Conservation (phyloP, 768 basidiomycete genomes). For the Phlebiopsis gigantea region DNA sequence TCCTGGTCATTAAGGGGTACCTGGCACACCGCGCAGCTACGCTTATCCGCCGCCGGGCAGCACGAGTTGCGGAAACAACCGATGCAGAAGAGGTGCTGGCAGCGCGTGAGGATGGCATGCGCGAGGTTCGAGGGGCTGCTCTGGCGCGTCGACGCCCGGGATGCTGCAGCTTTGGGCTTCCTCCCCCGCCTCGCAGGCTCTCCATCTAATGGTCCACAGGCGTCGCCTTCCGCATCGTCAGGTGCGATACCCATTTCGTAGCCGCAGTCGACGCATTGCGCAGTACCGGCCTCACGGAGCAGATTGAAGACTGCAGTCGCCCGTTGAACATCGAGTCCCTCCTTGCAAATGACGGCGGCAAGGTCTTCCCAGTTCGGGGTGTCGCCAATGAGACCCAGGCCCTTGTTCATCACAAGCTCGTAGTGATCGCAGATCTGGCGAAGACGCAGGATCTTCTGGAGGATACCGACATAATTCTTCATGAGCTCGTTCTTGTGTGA, state of each 20-base stretch:
- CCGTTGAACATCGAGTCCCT: constrained; percentile 71
- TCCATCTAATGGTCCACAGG: constrained; percentile 34
- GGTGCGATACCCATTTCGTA: constrained; percentile 57
- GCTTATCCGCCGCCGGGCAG: constrained; percentile 52
- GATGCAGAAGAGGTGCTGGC: constrained; percentile 90
- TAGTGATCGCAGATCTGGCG: constrained; percentile 98
- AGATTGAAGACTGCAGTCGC: constrained; percentile 84
- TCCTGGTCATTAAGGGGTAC: constrained; percentile 61
- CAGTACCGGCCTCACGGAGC: constrained; percentile 79
- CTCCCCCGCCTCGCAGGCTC: constrained; percentile 44
- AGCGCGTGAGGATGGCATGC: constrained; percentile 78
- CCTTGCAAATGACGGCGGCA: constrained; percentile 62
- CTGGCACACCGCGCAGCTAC: constrained; percentile 77
- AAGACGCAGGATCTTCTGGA: constrained; percentile 93
- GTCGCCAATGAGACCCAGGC: constrained; percentile 47
- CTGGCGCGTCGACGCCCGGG: constrained; percentile 69
- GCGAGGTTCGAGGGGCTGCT: constrained; percentile 53
- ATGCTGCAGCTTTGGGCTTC: constrained; percentile 47
- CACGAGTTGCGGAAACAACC: constrained; percentile 80
- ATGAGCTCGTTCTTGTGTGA: constrained; percentile 87
- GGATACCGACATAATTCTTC: constrained; percentile 97
- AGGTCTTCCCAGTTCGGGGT: constrained; percentile 72
- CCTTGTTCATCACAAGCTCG: constrained; percentile 66
- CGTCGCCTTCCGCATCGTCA: constrained; percentile 41
- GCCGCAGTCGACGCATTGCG: constrained; percentile 87